Evolutionary conservation across 2,329 filamentous ascomycete genomes (phyloP).

Genomic region (Pseudopithomyces chartarum): DNA sequence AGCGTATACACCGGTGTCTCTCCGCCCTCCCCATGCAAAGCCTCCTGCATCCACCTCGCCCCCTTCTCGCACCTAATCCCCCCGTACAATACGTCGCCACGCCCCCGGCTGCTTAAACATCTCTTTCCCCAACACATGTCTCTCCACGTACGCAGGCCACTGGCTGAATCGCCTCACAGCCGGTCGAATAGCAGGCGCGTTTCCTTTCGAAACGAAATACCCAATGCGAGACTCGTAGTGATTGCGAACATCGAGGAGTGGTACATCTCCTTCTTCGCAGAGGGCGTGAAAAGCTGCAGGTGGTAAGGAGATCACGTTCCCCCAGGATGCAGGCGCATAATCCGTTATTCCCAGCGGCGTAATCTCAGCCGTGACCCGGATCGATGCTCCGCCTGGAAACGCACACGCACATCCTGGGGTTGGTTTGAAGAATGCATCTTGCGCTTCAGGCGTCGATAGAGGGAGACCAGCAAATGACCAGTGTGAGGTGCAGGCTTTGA

Average conservation of each 20-base stretch:
- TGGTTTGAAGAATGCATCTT: slow-evolving; percentile 26
- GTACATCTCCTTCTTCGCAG: slow-evolving; percentile 18
- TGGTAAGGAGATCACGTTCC: slow-evolving; percentile 18
- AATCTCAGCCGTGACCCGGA: slow-evolving; percentile 26
- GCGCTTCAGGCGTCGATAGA: slow-evolving; percentile 9
- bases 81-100: slow-evolving; percentile 32
- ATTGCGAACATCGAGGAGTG: slow-evolving; percentile 29
- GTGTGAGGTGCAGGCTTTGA: slow-evolving; percentile 20
- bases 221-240: slow-evolving; percentile 33
- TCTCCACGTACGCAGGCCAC: slow-evolving; percentile 27
- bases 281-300: slow-evolving; percentile 25
- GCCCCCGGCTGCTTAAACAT: slow-evolving; percentile 10
- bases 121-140: slow-evolving; percentile 20
- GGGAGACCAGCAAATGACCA: slow-evolving; percentile 27
- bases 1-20: slow-evolving; percentile 22
- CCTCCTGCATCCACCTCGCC: slow-evolving; percentile 32
- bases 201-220: slow-evolving; percentile 26
- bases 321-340: slow-evolving; percentile 27
- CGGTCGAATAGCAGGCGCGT: slow-evolving; percentile 20
- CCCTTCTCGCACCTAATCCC: slow-evolving; percentile 32
- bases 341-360: slow-evolving; percentile 30
- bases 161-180: slow-evolving; percentile 29
- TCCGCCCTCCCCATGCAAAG: slow-evolving; percentile 6
- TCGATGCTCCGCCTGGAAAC: slow-evolving; percentile 16
- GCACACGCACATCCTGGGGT: slow-evolving; percentile 28